Evolutionary conservation across 306 rosid genomes (phyloP), one percentile per base, ranked within the genome.

Genomic region (Cucumis cinereus): DNA sequence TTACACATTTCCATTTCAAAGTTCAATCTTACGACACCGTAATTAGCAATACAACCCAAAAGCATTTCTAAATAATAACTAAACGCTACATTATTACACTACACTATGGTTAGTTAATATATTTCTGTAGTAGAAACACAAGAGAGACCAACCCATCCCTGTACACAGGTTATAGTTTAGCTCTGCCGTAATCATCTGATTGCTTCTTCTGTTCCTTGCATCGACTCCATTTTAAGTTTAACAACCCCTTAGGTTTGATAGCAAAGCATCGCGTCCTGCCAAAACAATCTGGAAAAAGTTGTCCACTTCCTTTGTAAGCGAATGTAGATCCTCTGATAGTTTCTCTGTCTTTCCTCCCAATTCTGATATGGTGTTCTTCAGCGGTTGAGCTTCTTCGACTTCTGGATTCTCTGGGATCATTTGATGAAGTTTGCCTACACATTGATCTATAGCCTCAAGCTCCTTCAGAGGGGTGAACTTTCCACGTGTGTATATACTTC

Each of bases 231-330:
- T 63, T 74, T 58, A 77, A 30, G 35, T 72, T 78, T 78, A 88
- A 54, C 82, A 82, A 2, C 85, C 83, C 81, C 95, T 89, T 55
- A 89, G 22, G 68, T 81, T 83, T 1, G 84, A 83, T 5, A 93
- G 84, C 84, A 90, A 80, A 2, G 91, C 78, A 22, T 93, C 95
- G 0, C 98, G 97, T 9, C 98, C 89, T 1, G 45, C 57, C 81
- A 93, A 35, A 58, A 93, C 85, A 49, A 82, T 82, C 10, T 85
- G 80, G 79, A 93, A 93, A 77, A 90, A 90, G 3, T 83, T 78
- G 79, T 93, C 90, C 12, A 93, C 96, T 79, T 82, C 91, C 85
- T 89, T 85, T 1, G 95, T 83, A 36, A 90, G 89, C 81, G 83
- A 83, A 84, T 93, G 93, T 7, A 90, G 80, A 66, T 90, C 97